Conservation (phyloP, 371 early-diverging fungal species). For the Entomophthora muscae region DNA sequence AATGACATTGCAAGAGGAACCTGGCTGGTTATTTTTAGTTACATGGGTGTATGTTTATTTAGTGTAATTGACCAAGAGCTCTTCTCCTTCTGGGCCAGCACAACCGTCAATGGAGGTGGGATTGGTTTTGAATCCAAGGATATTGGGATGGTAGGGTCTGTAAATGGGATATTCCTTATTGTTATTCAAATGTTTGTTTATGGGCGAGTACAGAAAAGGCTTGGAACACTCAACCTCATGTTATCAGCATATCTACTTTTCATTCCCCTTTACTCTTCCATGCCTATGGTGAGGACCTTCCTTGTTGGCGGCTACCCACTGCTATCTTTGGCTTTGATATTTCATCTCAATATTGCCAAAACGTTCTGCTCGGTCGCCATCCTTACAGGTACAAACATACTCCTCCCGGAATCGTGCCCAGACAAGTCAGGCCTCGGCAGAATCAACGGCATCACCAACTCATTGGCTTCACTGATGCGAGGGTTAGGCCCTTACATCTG, state of each 20-base stretch:
- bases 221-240: slow-evolving; percentile 27
- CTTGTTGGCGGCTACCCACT: slow-evolving; percentile 9
- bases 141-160: slow-evolving; percentile 35
- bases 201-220: slow-evolving; percentile 23
- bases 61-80: slow-evolving; percentile 57
- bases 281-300: slow-evolving; percentile 16
- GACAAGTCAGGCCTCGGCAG: slow-evolving; percentile 10
- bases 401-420: slow-evolving; percentile 16
- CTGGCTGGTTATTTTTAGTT: background rate
- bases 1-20: background rate
- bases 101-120: slow-evolving; percentile 29
- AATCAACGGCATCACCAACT: background rate
- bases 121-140: slow-evolving; percentile 29
- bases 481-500: background rate
- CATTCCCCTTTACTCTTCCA: slow-evolving; percentile 20
- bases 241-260: slow-evolving; percentile 20
- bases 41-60: slow-evolving; percentile 31
- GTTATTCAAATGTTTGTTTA: slow-evolving; percentile 29
- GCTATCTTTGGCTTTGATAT: slow-evolving; percentile 17
- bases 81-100: slow-evolving; percentile 39
- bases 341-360: slow-evolving; percentile 25
- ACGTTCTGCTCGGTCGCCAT: slow-evolving; percentile 26
- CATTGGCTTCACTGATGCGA: background rate
- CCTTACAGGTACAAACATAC: slow-evolving; percentile 38
- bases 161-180: slow-evolving; percentile 30